Conservation (phyloP, 169 alveolate species). For the Eimeria falciformis region DNA sequence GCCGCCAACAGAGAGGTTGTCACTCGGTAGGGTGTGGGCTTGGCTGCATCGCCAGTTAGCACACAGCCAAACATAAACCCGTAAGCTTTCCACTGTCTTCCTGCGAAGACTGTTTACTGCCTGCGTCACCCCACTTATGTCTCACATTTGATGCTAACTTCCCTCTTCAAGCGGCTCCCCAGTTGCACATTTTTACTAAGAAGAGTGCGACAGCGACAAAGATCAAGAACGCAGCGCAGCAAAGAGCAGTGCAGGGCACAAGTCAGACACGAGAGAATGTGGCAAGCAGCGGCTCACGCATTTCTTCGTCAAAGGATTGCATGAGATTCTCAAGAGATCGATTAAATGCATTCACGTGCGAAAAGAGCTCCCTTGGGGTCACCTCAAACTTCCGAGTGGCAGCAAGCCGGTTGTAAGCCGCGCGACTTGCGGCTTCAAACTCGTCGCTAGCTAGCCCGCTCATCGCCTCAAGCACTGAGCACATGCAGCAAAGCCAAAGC, state of each 20-base stretch:
- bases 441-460: slow-evolving; percentile 5
- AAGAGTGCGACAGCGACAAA: background rate
- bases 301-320: background rate
- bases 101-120: no score
- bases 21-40: background rate
- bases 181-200: no score
- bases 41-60: background rate
- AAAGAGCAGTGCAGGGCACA: background rate
- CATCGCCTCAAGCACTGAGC: slow-evolving; percentile 3
- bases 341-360: background rate
- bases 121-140: no score
- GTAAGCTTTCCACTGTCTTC: background rate
- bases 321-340: background rate
- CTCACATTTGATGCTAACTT: no score
- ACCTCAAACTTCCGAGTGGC: background rate
- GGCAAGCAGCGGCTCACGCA: slow-evolving; percentile 2
- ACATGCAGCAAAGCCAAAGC: background rate
- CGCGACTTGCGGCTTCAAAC: background rate
- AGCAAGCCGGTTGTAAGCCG: background rate
- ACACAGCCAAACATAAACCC: background rate
- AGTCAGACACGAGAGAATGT: background rate
- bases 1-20: background rate
- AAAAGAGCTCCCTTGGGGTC: background rate
- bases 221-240: background rate
- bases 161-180: no score